Base-by-base conservation (phyloP, 352 stramenopile species). In the Phytophthora multivora region DNA sequence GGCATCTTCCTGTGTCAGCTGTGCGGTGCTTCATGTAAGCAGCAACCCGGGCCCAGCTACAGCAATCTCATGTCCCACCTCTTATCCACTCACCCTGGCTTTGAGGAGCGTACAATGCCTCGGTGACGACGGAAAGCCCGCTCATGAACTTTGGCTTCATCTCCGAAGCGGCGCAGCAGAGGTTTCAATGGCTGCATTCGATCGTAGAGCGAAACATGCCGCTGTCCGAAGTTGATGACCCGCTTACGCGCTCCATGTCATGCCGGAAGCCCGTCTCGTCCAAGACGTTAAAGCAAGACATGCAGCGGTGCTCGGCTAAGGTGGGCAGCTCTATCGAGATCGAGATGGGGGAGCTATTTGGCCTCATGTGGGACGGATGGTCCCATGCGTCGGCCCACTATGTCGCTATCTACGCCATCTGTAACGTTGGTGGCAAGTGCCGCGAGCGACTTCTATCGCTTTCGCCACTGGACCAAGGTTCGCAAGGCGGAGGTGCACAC, bases 391-490 rank as follows among this genome's bases (percentile, higher is more conserved):
- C n/a, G n/a, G 23, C 11, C 6, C 38, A 43, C 38, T 43, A 25
- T 18, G n/a, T 43, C 25, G 3, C 2, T 38, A 38, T 38, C 31
- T 38, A 38, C 9, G 31, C 5, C 4, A 38, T 38, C 11, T 38
- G 31, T 1, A 19, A 60, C 40, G 16, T 47, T 2, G 13, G 10
- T 31, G 42, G 31, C 52, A 46, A 52, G 19, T 28, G 33, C 13
- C 42, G 42, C 10, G 52, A 61, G 23, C 52, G 52, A 42, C 31
- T 52, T 5, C 30, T 48, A 21, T 52, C 52, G n/a, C 41, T 60
- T 1, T 52, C 31, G 1, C 42, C 41, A 16, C 15, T 60, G 6
- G n/a, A n/a, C n/a, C n/a, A 42, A 30, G 4, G 41, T 47, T 15
- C 0, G 31, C 13, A 38, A 43, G 4, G 38, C 38, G 3, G 52